Evolutionary conservation across 2,329 filamentous ascomycete genomes (phyloP), one percentile per base, ranked within the genome.

Genomic region (Ceratocystis ficicola): DNA sequence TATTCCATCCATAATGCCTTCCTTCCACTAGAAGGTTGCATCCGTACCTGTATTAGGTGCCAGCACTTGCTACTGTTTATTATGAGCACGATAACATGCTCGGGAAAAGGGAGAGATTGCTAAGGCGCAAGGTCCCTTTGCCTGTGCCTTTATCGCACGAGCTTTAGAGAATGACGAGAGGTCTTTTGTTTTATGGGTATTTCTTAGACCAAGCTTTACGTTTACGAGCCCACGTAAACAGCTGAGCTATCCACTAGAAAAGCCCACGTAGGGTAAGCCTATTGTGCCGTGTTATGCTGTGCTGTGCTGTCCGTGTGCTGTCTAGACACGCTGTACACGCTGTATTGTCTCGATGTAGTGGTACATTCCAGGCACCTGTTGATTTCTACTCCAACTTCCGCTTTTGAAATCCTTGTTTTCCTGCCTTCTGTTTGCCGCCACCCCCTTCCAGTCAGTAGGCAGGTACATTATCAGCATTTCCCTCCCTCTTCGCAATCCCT

Each of bases 331-430:
- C 36, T 15, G 36, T 41, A 17, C 17, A 12, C 7, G n/a, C 48
- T 52, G 48, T 25, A 25, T 32, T 32, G n/a, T 12, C 12, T 59
- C 6, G 15, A 59, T 32, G 55, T 59, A 59, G 15, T n/a, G n/a
- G 55, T 59, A 59, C 55, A 59, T 59, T 59, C 55, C 55, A 32
- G 55, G 28, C 22, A 59, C 12, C 55, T 68, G 48, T 65, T 63
- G 66, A 64, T 66, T 57, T 57, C 44, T 55, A 67, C 59, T 64
- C 5, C 2, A 7, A 36, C 52, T 67, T 52, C 67, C 66, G 68
- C 67, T 46, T 65, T 68, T 66, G 65, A 66, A 41, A 25, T 44
- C 48, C 67, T 52, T 63, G 65, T 62, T 41, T 59, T 66, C 62
- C 62, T 59, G 46, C 59, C 64, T 65, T 36, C 59, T 66, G 60